These are phyloP conservation scores for Chlorencoelia australis DNA, from an alignment of 2,329 filamentous ascomycete species.

Conservation along the genomic window DNA sequence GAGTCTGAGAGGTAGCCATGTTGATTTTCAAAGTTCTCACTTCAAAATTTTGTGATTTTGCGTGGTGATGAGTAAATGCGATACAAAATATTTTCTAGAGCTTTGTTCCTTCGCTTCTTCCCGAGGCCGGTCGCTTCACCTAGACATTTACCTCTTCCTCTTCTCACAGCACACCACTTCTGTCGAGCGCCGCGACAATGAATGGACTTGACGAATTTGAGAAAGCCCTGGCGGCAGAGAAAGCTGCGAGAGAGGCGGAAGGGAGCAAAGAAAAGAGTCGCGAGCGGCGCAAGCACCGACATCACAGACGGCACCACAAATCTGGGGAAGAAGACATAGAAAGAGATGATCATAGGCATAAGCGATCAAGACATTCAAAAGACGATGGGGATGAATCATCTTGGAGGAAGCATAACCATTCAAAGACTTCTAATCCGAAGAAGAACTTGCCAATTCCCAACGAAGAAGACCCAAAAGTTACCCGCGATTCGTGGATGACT, in stretches of 20 bases:
- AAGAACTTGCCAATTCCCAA: slow-evolving; percentile 42
- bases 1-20: slow-evolving; percentile 31
- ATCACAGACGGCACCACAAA: slow-evolving; percentile 24
- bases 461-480: slow-evolving; percentile 35
- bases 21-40: slow-evolving; percentile 2
- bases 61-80: slow-evolving; percentile 15
- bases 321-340: slow-evolving; percentile 16
- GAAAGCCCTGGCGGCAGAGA: slow-evolving; percentile 59
- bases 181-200: slow-evolving; percentile 29
- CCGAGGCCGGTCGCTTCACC: too few relatives aligned
- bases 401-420: slow-evolving; percentile 25
- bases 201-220: slow-evolving; percentile 64
- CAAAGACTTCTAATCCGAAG: slow-evolving; percentile 38
- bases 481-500: slow-evolving; percentile 92
- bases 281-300: slow-evolving; percentile 28
- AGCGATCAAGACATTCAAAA: slow-evolving; percentile 42
- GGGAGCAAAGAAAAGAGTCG: slow-evolving; percentile 35
- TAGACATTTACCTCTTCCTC: neutral
- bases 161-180: slow-evolving; percentile 2
- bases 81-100: slow-evolving; percentile 9
- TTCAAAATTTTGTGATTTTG: slow-evolving; percentile 1
- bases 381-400: slow-evolving; percentile 28
- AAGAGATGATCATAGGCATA: slow-evolving; percentile 46
- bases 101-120: slow-evolving; percentile 9
- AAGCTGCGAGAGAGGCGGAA: slow-evolving; percentile 42